Percentiles rank a stretch among this genome's conserved stretches.
phyloP scores from a whole-genome alignment of 331 rosid genomes.

The Spiraea crenata region DNA sequence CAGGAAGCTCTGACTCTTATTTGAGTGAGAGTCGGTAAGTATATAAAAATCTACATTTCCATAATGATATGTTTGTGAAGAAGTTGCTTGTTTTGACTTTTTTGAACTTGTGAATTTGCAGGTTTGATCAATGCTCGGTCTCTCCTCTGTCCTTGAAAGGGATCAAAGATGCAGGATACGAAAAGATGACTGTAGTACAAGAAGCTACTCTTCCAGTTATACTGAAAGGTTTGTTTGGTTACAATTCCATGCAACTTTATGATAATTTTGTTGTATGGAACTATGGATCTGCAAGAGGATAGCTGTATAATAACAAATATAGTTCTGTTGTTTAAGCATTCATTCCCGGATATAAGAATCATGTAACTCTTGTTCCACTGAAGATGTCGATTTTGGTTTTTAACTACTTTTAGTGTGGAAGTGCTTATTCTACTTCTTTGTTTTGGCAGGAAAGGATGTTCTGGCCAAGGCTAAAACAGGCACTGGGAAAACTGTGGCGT shows the following conservation, averaged over 20 bases:
- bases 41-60: neutral
- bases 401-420: neutral
- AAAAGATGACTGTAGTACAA: slow-evolving; percentile 94
- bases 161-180: slow-evolving; percentile 89
- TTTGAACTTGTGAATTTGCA: slow-evolving; percentile 29
- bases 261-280: no score
- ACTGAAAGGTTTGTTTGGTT: slow-evolving; percentile 62
- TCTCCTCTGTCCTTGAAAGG: slow-evolving; percentile 81
- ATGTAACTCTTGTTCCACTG: neutral
- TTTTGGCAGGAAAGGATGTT: slow-evolving; percentile 85
- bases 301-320: neutral
- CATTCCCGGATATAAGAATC: neutral
- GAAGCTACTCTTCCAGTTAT: slow-evolving; percentile 92
- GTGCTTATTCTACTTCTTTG: slow-evolving; percentile 20
- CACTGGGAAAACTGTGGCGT: slow-evolving; percentile 98
- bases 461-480: slow-evolving; percentile 98
- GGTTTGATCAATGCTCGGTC: slow-evolving; percentile 77
- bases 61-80: neutral
- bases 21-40: slow-evolving; percentile 76
- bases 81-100: slow-evolving; percentile 25
- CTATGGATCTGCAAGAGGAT: no score
- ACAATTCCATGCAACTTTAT: neutral
- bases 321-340: neutral
- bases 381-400: neutral
- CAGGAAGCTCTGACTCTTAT: slow-evolving; percentile 60